Base-by-base conservation (phyloP, 2,329 filamentous ascomycete genomes). In the Phialemoniopsis sp. region DNA sequence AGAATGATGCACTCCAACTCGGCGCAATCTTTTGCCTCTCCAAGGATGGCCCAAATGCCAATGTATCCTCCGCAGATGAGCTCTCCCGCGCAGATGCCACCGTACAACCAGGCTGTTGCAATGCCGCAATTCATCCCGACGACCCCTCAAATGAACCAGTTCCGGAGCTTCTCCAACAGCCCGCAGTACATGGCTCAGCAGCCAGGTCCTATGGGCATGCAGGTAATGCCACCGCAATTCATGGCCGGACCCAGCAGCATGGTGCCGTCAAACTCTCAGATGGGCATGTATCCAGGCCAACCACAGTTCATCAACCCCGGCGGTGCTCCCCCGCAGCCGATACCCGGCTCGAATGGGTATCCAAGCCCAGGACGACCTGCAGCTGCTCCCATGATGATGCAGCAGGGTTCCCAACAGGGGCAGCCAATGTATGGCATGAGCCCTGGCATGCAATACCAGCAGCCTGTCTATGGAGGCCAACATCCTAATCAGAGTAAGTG, bases 351-450 rank as follows among this genome's bases (percentile, higher is more conserved):
- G 8, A 86, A 83, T 51, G 88, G 89, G 13, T 95, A 87, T 55
- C 87, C 89, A n/a, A 96, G 91, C 57, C 91, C 91, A 1, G 82
- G 88, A 41, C 80, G 89, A 35, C 82, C 83, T 2, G 44, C 44
- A 19, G 60, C 70, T 15, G 88, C 93, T 12, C 84, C 88, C 3
- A 89, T 94, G 82, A 97, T 97, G 91, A 87, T 84, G 54, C 90
- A 90, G 49, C 89, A 95, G 65, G 88, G 88, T 40, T 96, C 90
- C 19, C 91, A 96, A 55, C 90, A 95, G 60, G 89, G 90, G 31
- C 89, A 94, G 57, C 80, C 68, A 53, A 79, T 71, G 66, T 90
- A 77, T 70, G 85, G 78, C 47, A 87, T 90, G 82, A 86, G 82
- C 53, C 84, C 84, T 32, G 82, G 73, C 38, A 75, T 83, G 62